These are phyloP conservation scores for Polyplosphaeria fusca DNA, from an alignment of 495 filamentous ascomycete species.

Conservation along the genomic window DNA sequence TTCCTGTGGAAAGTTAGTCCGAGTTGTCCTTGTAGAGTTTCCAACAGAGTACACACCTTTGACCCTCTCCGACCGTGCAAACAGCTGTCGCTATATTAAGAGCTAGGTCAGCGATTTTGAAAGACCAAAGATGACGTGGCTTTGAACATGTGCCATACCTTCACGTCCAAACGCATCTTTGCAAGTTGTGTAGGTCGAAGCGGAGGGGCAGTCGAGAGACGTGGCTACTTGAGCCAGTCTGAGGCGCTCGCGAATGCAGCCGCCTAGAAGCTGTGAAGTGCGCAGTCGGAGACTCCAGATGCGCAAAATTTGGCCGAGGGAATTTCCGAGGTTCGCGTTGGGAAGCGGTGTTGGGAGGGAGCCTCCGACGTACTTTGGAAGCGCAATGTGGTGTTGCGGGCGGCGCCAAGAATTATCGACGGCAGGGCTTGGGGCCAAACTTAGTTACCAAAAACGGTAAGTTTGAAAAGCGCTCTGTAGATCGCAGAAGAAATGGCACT, in stretches of 20 bases:
- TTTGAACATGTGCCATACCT: slow-evolving; percentile 17
- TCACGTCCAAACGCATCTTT: slow-evolving; percentile 38
- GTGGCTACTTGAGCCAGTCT: slow-evolving; percentile 34
- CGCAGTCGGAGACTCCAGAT: background rate
- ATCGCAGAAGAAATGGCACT: no score
- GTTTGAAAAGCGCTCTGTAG: no score
- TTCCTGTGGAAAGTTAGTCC: slow-evolving; percentile 28
- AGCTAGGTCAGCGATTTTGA: slow-evolving; percentile 8
- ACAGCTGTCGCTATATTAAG: slow-evolving; percentile 34
- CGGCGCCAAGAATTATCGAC: slow-evolving; percentile 11
- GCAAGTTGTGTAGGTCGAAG: slow-evolving; percentile 7
- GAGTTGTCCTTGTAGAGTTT: background rate
- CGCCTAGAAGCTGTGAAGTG: background rate
- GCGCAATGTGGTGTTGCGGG: background rate
- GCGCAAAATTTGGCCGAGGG: background rate
- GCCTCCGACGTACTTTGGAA: no score
- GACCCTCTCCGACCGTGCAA: slow-evolving; percentile 37
- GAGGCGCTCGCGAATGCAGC: slow-evolving; percentile 1
- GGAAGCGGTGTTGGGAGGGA: background rate
- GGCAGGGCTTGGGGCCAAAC: slow-evolving; percentile 7
- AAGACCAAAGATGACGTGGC: background rate
- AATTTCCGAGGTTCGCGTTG: background rate
- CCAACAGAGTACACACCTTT: slow-evolving; percentile 23
- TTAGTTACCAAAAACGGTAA: slow-evolving; percentile 1
- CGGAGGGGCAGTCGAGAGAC: slow-evolving; percentile 24